A percentile compares a stretch with the other conserved stretches of the same genome.
phyloP scores from a whole-genome alignment of 768 basidiomycete species.

The Wakefieldia striispora region DNA sequence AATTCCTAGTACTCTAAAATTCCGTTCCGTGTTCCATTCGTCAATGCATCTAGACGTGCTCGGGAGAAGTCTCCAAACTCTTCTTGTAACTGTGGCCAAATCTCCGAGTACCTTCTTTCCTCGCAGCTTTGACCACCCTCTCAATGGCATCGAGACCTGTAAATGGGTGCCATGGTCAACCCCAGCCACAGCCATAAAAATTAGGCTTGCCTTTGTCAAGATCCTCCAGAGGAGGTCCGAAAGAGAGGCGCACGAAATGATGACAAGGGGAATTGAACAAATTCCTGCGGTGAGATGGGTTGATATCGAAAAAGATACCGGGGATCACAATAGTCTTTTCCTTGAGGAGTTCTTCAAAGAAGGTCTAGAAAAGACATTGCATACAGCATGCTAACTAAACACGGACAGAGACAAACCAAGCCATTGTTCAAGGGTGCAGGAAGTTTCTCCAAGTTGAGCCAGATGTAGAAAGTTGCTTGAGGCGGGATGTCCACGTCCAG shows the following conservation, averaged over 20 bases:
- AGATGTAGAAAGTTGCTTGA: conserved; percentile 88
- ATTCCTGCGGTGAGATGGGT: conserved; percentile 79
- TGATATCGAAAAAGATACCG: conserved; percentile 85
- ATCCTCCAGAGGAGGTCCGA: conserved; percentile 77
- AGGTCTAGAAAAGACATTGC: conserved; percentile 48
- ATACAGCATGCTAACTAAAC: not conserved
- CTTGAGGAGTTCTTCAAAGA: conserved; percentile 93
- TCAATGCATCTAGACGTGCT: conserved; percentile 20
- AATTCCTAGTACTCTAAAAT: not conserved
- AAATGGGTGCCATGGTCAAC: conserved; percentile 1
- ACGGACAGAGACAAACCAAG: conserved; percentile 46
- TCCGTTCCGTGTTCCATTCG: no score
- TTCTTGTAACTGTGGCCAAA: conserved; percentile 75
- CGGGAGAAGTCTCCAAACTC: conserved; percentile 42
- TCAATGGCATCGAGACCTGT: conserved; percentile 83
- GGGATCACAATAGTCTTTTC: conserved; percentile 90
- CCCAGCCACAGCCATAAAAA: not conserved
- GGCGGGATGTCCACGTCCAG: conserved; percentile 78
- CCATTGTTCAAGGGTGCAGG: conserved; percentile 86
- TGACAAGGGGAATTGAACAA: conserved; percentile 89
- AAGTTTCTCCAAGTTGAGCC: conserved; percentile 82
- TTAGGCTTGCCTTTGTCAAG: conserved; percentile 63
- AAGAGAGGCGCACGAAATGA: conserved; percentile 84
- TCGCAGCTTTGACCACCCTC: conserved; percentile 69
- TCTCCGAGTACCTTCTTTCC: conserved; percentile 52